Evolutionary conservation across 805 yeast genomes (phyloP).

Genomic region (Pichia insulana): DNA sequence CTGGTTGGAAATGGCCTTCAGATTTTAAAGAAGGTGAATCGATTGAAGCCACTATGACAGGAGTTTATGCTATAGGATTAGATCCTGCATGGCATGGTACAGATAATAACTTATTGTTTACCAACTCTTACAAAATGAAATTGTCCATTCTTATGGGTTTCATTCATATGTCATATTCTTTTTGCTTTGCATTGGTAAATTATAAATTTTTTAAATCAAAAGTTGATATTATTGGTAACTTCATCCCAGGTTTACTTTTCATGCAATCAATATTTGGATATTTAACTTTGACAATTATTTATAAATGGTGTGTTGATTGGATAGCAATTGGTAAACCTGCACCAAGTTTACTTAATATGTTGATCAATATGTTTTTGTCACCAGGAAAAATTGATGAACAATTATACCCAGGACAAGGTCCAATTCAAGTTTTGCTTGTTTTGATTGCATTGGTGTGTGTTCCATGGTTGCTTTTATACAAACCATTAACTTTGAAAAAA

Average conservation of each 20-base stretch:
- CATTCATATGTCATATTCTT: constrained; percentile 66
- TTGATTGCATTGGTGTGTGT: constrained; percentile 57
- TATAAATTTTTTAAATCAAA: constrained; percentile 46
- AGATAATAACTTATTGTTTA: constrained; percentile 58
- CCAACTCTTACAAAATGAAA: constrained; percentile 73
- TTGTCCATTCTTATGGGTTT: constrained; percentile 69
- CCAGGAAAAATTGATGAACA: constrained; percentile 64
- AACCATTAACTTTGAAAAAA: constrained; percentile 41
- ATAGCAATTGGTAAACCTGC: constrained; percentile 50
- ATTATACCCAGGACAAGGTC: constrained; percentile 56
- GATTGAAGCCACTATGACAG: constrained; percentile 39
- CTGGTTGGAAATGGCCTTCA: constrained; percentile 64
- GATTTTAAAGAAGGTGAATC: constrained; percentile 42
- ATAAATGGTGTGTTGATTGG: constrained; percentile 74
- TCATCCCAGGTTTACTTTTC: constrained; percentile 63
- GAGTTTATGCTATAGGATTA: constrained; percentile 53
- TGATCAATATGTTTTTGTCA: constrained; percentile 65
- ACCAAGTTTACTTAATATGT: constrained; percentile 66
- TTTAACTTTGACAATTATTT: constrained; percentile 53
- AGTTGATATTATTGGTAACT: constrained; percentile 64
- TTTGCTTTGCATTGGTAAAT: constrained; percentile 58
- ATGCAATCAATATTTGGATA: constrained; percentile 75
- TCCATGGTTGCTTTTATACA: constrained; percentile 62
- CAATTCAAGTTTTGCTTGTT: constrained; percentile 50
- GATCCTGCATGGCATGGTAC: constrained; percentile 80